Evolutionary conservation across 352 stramenopile species (phyloP), one percentile per base, ranked within the genome.

Genomic region (Pythium volutum): DNA sequence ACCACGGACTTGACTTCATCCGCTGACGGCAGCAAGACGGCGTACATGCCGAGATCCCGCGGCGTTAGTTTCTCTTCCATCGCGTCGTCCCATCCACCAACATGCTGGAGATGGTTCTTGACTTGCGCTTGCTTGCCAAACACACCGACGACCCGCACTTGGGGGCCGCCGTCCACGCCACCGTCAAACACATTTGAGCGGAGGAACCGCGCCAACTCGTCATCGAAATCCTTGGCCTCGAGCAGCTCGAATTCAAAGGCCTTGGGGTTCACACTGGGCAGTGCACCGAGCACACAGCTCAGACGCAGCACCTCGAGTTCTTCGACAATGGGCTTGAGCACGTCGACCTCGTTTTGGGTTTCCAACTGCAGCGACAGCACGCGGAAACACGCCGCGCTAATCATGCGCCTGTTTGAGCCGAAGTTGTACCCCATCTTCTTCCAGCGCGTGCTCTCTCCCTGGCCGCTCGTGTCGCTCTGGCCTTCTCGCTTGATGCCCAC

Each of bases 241-340:
- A 88, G 64, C 67, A 87, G 60, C 15, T 77, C 69, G 23, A 65
- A 60, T 47, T 79, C 69, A 29, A 87, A 86, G 31, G 89, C 78
- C 26, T 77, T 76, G 2, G 55, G 34, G 33, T 72, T 82, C 18
- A 86, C 64, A 0, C 54, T 69, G 9, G 71, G 59, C 22, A 89
- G 50, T 67, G 83, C 74, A 29, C 75, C 75, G 3, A 93, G 67
- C 26, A 65, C 67, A 27, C 66, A 77, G 54, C 83, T 76, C 53
- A 93, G 59, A 0, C 80, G 80, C 61, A 90, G 72, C 5, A 93
- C 70, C n/a, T 91, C 84, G 27, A 82, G 25, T 43, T 93, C 84
- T 4, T 78, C 66, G 25, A 93, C 51, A 27, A 91, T 74, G 1
- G 82, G 73, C 48, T 93, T 91, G 22, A 89, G 56, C 8, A 91